phyloP scores from a whole-genome alignment of 768 basidiomycete species.

The Cantharellus anzutake region DNA sequence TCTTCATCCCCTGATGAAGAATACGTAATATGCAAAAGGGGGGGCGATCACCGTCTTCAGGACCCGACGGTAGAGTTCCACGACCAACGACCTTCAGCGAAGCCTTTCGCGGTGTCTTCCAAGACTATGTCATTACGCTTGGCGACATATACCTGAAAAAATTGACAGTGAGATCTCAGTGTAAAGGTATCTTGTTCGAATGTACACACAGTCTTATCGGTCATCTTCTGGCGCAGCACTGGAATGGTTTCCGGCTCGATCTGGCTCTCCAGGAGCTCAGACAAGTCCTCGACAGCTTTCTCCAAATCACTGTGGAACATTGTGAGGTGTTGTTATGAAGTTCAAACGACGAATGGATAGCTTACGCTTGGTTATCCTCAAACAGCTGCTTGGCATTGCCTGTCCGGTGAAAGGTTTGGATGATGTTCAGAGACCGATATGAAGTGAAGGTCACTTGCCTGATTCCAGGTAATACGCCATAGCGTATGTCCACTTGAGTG shows the following conservation, averaged over 20 bases:
- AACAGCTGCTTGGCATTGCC: slow-evolving; percentile 81
- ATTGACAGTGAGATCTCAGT: slow-evolving; percentile 5
- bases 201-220: slow-evolving; percentile 70
- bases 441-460: neutral
- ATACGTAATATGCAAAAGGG: too few species aligned
- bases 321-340: too few species aligned
- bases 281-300: slow-evolving; percentile 84
- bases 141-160: slow-evolving; percentile 67
- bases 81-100: slow-evolving; percentile 65
- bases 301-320: slow-evolving; percentile 55
- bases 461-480: slow-evolving; percentile 87
- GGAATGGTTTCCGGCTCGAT: slow-evolving; percentile 74
- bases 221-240: slow-evolving; percentile 72
- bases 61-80: slow-evolving; percentile 33
- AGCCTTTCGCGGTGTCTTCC: slow-evolving; percentile 85
- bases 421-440: neutral
- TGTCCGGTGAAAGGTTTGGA: neutral
- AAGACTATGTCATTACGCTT: slow-evolving; percentile 90
- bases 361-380: slow-evolving; percentile 85
- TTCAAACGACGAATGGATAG: too few species aligned
- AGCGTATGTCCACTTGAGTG: slow-evolving; percentile 97
- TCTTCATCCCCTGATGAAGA: too few species aligned
- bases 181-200: slow-evolving; percentile 1
- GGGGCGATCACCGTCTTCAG: neutral
- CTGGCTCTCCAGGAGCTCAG: slow-evolving; percentile 81